A percentile compares a stretch with the other conserved stretches of the same genome.
phyloP scores from a whole-genome alignment of 2,329 filamentous ascomycete species.

The Colletotrichum sp. region DNA sequence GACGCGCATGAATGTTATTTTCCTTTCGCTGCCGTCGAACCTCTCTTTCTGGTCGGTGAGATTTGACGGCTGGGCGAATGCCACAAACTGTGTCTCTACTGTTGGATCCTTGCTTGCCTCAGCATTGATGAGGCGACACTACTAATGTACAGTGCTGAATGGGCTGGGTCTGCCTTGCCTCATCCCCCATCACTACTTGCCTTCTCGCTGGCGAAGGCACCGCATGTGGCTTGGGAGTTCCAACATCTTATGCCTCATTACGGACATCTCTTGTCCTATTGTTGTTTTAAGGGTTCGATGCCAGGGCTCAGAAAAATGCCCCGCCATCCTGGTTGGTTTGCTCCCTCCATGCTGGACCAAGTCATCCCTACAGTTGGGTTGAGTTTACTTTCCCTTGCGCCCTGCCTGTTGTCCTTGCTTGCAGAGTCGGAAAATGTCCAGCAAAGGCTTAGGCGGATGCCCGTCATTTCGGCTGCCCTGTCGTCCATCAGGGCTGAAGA shows the following conservation, averaged over 20 bases:
- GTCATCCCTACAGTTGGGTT: not conserved
- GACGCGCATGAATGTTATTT: not conserved
- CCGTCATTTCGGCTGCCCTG: not conserved
- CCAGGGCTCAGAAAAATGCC: not conserved
- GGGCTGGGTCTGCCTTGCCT: not conserved
- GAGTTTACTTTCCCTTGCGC: not conserved
- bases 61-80: not conserved
- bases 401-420: not conserved
- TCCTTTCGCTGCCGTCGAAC: not conserved
- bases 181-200: not conserved
- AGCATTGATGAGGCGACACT: not conserved
- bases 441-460: not conserved
- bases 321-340: not conserved
- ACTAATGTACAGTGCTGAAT: not conserved
- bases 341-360: not conserved
- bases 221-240: not conserved
- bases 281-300: not conserved
- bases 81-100: not conserved
- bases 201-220: not conserved
- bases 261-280: not conserved
- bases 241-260: not conserved
- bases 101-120: not conserved
- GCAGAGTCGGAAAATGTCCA: not conserved
- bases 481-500: not conserved
- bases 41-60: not conserved